phyloP scores from a whole-genome alignment of 1,284 basidiomycete genomes.

The Porogramme epimiltina region DNA sequence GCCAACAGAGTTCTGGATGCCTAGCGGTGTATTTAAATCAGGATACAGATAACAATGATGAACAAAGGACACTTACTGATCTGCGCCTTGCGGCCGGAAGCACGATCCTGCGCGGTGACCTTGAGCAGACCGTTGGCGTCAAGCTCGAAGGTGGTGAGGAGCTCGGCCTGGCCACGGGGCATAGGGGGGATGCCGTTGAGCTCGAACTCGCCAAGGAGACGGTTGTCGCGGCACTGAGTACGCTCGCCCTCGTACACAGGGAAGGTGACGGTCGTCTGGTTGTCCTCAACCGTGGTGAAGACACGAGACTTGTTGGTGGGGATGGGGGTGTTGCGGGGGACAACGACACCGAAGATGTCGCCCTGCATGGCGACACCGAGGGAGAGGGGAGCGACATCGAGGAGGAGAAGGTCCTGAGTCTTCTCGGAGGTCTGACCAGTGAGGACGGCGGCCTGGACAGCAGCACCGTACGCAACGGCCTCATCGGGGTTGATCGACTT shows the following conservation, averaged over 20 bases:
- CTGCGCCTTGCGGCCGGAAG: slow-evolving; percentile 94
- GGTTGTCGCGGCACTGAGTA: slow-evolving; percentile 96
- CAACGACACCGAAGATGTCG: slow-evolving; percentile 95
- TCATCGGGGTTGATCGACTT: slow-evolving; percentile 98
- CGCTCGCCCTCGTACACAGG: slow-evolving; percentile 97
- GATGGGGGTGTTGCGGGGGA: slow-evolving; percentile 96
- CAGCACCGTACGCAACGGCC: slow-evolving; percentile 94
- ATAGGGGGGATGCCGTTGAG: slow-evolving; percentile 96
- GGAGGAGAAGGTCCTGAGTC: slow-evolving; percentile 92
- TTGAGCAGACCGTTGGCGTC: slow-evolving; percentile 97
- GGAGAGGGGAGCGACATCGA: slow-evolving; percentile 95
- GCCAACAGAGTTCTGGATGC: slow-evolving; percentile 94
- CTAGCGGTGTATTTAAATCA: slow-evolving; percentile 37
- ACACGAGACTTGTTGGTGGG: slow-evolving; percentile 95
- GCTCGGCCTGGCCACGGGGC: slow-evolving; percentile 95
- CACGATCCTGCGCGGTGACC: slow-evolving; percentile 93
- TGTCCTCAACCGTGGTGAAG: slow-evolving; percentile 98
- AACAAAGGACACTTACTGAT: slow-evolving; percentile 69
- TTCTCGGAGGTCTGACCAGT: slow-evolving; percentile 96
- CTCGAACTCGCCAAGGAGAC: slow-evolving; percentile 96
- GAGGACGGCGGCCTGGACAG: slow-evolving; percentile 95
- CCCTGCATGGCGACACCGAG: slow-evolving; percentile 99
- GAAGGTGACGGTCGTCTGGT: slow-evolving; percentile 98
- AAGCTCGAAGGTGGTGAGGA: slow-evolving; percentile 96
- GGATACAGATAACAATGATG: neutral